These are phyloP conservation scores for Lactarius evosmus DNA, from an alignment of 768 basidiomycete genomes.

Conservation along the genomic window DNA sequence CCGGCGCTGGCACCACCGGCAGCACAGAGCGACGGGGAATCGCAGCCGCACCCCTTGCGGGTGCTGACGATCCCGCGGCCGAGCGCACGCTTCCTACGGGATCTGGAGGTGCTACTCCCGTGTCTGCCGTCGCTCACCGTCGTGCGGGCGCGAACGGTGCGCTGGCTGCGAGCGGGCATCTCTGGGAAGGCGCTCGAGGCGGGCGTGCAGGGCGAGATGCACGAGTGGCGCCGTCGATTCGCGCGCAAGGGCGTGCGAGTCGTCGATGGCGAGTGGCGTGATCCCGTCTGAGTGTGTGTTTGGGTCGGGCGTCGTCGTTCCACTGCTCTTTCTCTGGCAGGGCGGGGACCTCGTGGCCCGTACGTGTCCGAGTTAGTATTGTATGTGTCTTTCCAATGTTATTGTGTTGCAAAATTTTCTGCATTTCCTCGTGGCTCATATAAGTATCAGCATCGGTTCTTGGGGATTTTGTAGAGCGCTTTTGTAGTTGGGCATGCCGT, in stretches of 20 bases:
- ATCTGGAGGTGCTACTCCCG: constrained; percentile 54
- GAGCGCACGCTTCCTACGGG: constrained; percentile 51
- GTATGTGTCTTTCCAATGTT: neutral
- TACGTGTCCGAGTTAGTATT: neutral
- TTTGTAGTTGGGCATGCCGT: neutral
- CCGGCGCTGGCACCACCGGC: constrained; percentile 44
- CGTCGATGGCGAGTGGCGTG: constrained; percentile 72
- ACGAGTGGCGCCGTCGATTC: constrained; percentile 65
- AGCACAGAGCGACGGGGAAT: constrained; percentile 12
- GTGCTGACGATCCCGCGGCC: constrained; percentile 79
- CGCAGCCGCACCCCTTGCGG: constrained; percentile 42
- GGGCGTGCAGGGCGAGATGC: constrained; percentile 80
- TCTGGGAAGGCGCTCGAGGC: constrained; percentile 61
- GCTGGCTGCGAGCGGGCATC: constrained; percentile 70
- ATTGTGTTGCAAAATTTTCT: neutral
- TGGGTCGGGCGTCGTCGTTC: no score
- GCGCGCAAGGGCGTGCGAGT: constrained; percentile 55
- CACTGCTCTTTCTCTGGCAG: neutral
- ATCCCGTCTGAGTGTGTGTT: constrained; percentile 19
- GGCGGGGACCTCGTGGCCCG: neutral
- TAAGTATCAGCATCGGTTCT: neutral
- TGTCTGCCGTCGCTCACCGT: constrained; percentile 53
- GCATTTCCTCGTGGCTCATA: neutral
- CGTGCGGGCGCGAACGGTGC: constrained; percentile 62
- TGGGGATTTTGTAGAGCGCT: neutral